Conservation (phyloP, 108 stramenopile species). For the Cyclotella cryptica region DNA sequence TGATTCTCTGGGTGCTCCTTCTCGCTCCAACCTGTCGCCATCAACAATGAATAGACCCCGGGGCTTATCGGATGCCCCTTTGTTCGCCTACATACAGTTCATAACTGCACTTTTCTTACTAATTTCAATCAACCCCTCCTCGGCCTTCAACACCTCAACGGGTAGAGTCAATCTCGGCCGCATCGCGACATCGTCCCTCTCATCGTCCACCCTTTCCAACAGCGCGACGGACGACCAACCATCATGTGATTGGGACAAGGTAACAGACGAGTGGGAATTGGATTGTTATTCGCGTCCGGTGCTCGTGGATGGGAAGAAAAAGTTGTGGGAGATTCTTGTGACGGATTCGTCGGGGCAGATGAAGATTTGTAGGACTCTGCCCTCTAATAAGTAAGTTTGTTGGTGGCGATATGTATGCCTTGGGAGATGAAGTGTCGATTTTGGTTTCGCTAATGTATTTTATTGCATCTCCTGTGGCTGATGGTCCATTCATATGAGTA, state of each 20-base stretch:
- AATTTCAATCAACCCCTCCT: not conserved
- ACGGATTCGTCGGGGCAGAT: slow-evolving; percentile 88
- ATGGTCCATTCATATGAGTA: slow-evolving; percentile 10
- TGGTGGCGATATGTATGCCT: not conserved
- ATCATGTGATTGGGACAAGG: slow-evolving; percentile 30
- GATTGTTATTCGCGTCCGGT: slow-evolving; percentile 95
- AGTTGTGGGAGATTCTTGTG: slow-evolving; percentile 96
- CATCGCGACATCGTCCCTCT: slow-evolving; percentile 4
- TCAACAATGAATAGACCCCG: no score
- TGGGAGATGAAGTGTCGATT: not conserved
- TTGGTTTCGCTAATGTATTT: not conserved
- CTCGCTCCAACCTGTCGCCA: no score
- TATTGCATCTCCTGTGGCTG: not conserved
- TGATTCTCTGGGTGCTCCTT: no score
- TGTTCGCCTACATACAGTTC: not conserved
- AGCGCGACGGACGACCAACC: slow-evolving; percentile 4
- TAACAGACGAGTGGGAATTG: slow-evolving; percentile 84
- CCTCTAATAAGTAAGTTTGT: slow-evolving; percentile 68
- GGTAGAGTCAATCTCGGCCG: not conserved
- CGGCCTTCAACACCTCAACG: slow-evolving; percentile 5
- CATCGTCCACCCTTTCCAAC: slow-evolving; percentile 21
- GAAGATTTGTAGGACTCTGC: slow-evolving; percentile 69
- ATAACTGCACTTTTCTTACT: not conserved
- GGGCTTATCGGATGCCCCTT: no score
- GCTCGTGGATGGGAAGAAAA: slow-evolving; percentile 79